phyloP scores from a whole-genome alignment of 169 alveolate genomes.

The Toxoplasma gondii region DNA sequence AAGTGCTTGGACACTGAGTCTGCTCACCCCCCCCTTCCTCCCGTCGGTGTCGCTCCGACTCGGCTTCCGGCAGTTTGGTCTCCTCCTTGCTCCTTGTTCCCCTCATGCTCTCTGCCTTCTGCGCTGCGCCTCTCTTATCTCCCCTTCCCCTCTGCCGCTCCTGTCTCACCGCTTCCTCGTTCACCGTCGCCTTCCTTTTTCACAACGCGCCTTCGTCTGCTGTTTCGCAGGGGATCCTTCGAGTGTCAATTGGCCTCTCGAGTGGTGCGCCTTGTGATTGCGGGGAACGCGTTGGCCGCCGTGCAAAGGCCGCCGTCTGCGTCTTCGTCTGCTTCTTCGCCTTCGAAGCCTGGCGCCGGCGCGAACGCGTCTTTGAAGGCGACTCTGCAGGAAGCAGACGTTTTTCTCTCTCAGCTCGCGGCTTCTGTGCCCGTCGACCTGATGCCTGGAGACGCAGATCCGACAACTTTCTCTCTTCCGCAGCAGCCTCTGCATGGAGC shows the following conservation, averaged over 20 bases:
- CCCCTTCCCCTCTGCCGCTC: too few species aligned
- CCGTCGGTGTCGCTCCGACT: too few species aligned
- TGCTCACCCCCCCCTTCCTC: too few species aligned
- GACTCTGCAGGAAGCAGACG: constrained; percentile 59
- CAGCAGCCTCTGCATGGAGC: constrained; percentile 77
- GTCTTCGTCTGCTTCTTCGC: neutral
- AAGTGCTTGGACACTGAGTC: too few species aligned
- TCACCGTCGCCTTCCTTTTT: neutral
- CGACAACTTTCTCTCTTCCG: constrained; percentile 72
- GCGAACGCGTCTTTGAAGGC: neutral
- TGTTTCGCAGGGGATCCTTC: constrained; percentile 3
- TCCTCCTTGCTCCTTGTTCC: neutral
- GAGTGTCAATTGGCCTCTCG: constrained; percentile 24
- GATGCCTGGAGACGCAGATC: constrained; percentile 76
- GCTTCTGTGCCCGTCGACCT: constrained; percentile 66
- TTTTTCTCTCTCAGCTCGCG: constrained; percentile 60
- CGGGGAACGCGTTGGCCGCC: constrained; percentile 69
- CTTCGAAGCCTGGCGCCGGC: neutral
- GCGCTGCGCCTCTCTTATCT: neutral
- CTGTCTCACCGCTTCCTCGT: neutral
- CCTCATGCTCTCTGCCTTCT: neutral
- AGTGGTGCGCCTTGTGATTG: constrained; percentile 68
- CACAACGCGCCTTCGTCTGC: neutral
- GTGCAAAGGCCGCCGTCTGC: neutral
- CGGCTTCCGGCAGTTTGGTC: too few species aligned